phyloP scores from a whole-genome alignment of 108 stramenopile species.

The Cyclotella kingstonii region DNA sequence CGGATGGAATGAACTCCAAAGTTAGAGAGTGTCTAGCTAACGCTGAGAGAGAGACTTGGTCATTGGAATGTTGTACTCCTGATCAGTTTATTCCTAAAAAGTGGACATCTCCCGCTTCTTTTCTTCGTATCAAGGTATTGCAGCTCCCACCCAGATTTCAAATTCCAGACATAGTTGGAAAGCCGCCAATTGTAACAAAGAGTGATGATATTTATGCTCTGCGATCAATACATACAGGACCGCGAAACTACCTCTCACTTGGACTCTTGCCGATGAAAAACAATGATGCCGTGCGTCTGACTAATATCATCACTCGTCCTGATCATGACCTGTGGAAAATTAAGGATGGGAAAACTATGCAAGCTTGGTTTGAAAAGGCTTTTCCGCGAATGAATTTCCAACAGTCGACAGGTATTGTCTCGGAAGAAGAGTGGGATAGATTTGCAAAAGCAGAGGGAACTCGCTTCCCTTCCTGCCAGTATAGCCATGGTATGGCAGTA shows the following conservation, averaged over 20 bases:
- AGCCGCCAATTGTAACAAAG: slow-evolving; percentile 11
- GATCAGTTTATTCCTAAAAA: slow-evolving; percentile 35
- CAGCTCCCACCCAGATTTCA: slow-evolving; percentile 52
- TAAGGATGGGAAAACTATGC: slow-evolving; percentile 41
- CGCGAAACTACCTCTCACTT: slow-evolving; percentile 26
- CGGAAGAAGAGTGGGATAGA: slow-evolving; percentile 59
- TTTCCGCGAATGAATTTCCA: slow-evolving; percentile 63
- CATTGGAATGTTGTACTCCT: slow-evolving; percentile 20
- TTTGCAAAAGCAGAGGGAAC: slow-evolving; percentile 64
- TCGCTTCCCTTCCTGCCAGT: slow-evolving; percentile 60
- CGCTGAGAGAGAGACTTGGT: slow-evolving; percentile 9
- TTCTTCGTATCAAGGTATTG: slow-evolving; percentile 62
- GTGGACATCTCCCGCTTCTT: slow-evolving; percentile 47
- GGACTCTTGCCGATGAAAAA: slow-evolving; percentile 62
- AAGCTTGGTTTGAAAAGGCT: slow-evolving; percentile 45
- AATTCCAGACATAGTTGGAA: slow-evolving; percentile 8
- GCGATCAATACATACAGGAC: slow-evolving; percentile 23
- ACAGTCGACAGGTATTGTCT: slow-evolving; percentile 26
- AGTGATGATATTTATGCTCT: slow-evolving; percentile 31
- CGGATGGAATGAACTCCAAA: slow-evolving; percentile 71
- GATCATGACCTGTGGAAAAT: slow-evolving; percentile 65
- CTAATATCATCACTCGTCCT: slow-evolving; percentile 57
- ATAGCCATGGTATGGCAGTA: slow-evolving; percentile 45
- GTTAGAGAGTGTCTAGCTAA: slow-evolving; percentile 52
- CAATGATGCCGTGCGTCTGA: slow-evolving; percentile 46